phyloP scores from a whole-genome alignment of 2,329 filamentous ascomycete genomes.

The Fusarium odoratissimum region DNA sequence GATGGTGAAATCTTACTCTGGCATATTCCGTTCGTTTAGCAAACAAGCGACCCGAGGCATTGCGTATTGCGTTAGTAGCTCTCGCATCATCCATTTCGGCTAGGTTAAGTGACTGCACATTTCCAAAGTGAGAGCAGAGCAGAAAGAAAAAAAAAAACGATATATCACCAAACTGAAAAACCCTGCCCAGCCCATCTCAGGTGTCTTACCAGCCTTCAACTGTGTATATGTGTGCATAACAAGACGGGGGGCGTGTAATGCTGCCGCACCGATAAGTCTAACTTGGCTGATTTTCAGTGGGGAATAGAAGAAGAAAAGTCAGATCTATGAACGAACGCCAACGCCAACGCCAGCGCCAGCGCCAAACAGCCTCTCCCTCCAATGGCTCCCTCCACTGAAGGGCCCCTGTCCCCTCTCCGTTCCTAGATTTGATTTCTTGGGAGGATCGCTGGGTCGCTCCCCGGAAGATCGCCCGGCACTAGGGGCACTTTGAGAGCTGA shows the following conservation, averaged over 20 bases:
- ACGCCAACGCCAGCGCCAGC: not conserved
- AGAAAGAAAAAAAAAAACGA: slow-evolving; percentile 16
- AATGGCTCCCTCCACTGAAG: not conserved
- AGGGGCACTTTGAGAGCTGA: slow-evolving; percentile 3
- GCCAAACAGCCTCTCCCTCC: not conserved
- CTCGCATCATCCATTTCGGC: not conserved
- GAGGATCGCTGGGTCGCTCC: slow-evolving; percentile 31
- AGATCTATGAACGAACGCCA: slow-evolving; percentile 20
- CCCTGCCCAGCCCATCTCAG: slow-evolving; percentile 19
- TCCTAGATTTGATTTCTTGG: slow-evolving; percentile 35
- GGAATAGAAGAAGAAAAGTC: not conserved
- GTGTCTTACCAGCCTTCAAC: slow-evolving; percentile 32
- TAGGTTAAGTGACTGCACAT: not conserved
- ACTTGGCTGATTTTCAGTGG: slow-evolving; percentile 2
- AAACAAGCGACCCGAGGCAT: not conserved
- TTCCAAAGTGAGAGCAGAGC: not conserved
- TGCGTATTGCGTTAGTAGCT: not conserved
- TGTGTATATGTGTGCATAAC: not conserved
- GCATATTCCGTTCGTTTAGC: not conserved
- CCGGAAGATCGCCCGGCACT: slow-evolving; percentile 39
- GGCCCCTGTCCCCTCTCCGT: slow-evolving; percentile 1
- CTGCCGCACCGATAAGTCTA: not conserved
- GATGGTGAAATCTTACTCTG: not conserved
- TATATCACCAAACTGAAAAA: slow-evolving; percentile 16
- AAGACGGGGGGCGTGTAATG: slow-evolving; percentile 6